Percentiles rank a stretch among this genome's conserved stretches.
Conservation (phyloP, 495 filamentous ascomycete genomes). For the Neurospora discreta region DNA sequence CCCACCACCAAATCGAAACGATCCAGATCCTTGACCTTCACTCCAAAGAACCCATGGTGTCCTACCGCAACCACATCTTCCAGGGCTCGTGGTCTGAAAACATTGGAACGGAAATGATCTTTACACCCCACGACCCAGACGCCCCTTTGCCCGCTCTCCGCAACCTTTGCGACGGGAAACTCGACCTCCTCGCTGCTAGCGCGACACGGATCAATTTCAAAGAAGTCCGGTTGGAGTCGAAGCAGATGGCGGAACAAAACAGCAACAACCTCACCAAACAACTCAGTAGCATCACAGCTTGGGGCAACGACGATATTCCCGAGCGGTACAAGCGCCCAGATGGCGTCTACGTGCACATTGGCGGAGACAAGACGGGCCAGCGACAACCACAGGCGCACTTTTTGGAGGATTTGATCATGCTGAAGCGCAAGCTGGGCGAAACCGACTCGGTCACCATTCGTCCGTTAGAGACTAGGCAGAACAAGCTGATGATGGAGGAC, state of each 20-base stretch:
- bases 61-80: conserved; percentile 63
- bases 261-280: conserved; percentile 1
- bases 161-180: conserved; percentile 28
- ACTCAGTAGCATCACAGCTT: neutral
- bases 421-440: conserved; percentile 45
- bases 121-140: conserved; percentile 41
- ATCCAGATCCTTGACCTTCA: conserved; percentile 81
- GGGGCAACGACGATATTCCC: conserved; percentile 13
- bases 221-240: conserved; percentile 12
- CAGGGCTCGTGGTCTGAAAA: conserved; percentile 67
- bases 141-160: conserved; percentile 29
- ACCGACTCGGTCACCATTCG: conserved; percentile 41
- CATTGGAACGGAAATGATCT: conserved; percentile 69
- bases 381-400: conserved; percentile 34
- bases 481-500: conserved; percentile 21
- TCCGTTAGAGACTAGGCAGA: conserved; percentile 26
- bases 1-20: neutral
- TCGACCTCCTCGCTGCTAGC: conserved; percentile 53
- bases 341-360: conserved; percentile 24
- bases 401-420: conserved; percentile 31
- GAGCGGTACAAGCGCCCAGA: conserved; percentile 22
- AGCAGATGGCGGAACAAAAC: conserved; percentile 2
- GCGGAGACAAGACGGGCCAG: conserved; percentile 23
- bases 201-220: conserved; percentile 34
- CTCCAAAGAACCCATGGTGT: conserved; percentile 55